Conservation (phyloP, 208 protist species). For the Leishmania amazonensis region DNA sequence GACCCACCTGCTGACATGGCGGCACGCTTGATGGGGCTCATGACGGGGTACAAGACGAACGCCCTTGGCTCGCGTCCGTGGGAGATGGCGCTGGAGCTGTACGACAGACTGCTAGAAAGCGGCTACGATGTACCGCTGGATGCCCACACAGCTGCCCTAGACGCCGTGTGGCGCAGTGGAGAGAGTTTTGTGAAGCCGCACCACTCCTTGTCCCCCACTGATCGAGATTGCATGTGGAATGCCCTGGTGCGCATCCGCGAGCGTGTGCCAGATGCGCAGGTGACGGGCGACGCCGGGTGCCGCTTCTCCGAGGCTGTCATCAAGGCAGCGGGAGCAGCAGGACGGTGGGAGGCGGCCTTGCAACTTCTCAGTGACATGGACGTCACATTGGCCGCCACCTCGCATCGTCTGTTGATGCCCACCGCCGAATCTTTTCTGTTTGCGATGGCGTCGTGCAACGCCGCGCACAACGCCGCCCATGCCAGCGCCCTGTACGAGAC, state of each 20-base stretch:
- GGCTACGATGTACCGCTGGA: constrained; percentile 62
- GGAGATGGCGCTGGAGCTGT: constrained; percentile 56
- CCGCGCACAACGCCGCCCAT: constrained; percentile 51
- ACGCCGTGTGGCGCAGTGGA: constrained; percentile 80
- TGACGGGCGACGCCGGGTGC: constrained; percentile 77
- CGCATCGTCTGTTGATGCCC: constrained; percentile 66
- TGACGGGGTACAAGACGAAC: constrained; percentile 77
- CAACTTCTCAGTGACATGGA: constrained; percentile 60
- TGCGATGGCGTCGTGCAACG: constrained; percentile 68
- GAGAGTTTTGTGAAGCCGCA: constrained; percentile 65
- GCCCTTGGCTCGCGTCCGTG: constrained; percentile 76
- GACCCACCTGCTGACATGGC: constrained; percentile 69
- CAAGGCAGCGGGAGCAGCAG: constrained; percentile 60
- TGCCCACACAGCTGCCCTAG: constrained; percentile 73
- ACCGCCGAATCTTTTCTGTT: constrained; percentile 77
- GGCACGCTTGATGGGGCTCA: constrained; percentile 69
- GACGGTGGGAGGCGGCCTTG: constrained; percentile 58
- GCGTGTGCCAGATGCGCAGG: constrained; percentile 28
- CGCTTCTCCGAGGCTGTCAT: constrained; percentile 74
- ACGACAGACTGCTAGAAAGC: constrained; percentile 38
- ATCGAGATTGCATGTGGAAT: constrained; percentile 39
- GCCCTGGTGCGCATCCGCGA: constrained; percentile 35
- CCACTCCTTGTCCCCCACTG: constrained; percentile 12
- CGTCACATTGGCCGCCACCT: constrained; percentile 29
- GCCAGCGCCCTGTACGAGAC: constrained; percentile 53